phyloP scores from a whole-genome alignment of 2,329 filamentous ascomycete genomes.

The Talaromyces atroroseus region DNA sequence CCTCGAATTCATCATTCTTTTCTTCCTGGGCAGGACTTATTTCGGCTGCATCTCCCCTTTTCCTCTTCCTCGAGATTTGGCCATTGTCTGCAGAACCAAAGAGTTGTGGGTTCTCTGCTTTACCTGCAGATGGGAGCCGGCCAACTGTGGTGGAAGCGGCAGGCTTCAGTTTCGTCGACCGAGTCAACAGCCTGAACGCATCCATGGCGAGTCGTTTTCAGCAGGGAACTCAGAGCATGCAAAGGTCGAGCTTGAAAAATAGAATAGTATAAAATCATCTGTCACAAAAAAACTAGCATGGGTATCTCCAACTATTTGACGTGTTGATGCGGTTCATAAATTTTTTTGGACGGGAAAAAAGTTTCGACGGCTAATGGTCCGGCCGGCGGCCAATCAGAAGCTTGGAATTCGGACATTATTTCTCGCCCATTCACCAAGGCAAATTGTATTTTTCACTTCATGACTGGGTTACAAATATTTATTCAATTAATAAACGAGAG shows the following conservation, averaged over 20 bases:
- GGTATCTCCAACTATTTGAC: background rate
- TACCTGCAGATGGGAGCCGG: constrained; percentile 37
- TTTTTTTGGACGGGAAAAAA: constrained; percentile 4
- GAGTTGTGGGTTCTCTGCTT: constrained; percentile 34
- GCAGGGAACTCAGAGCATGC: background rate
- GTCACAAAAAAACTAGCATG: background rate
- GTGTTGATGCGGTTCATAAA: background rate
- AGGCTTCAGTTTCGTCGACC: constrained; percentile 40
- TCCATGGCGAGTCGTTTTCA: constrained; percentile 32
- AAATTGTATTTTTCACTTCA: background rate
- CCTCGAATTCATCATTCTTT: constrained; percentile 20
- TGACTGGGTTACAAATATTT: background rate
- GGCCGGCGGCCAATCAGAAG: background rate
- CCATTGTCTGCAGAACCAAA: constrained; percentile 27
- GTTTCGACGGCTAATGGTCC: background rate
- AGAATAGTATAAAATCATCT: background rate
- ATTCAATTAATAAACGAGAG: background rate
- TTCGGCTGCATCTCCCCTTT: constrained; percentile 26
- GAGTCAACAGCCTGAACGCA: constrained; percentile 41
- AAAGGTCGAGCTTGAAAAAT: background rate
- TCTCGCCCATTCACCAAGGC: background rate
- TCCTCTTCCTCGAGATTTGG: constrained; percentile 31
- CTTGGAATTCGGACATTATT: background rate
- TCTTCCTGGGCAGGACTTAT: constrained; percentile 17
- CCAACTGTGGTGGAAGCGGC: constrained; percentile 22